Base-by-base conservation (phyloP, 1,284 basidiomycete species). In the Bjerkandera adusta region DNA sequence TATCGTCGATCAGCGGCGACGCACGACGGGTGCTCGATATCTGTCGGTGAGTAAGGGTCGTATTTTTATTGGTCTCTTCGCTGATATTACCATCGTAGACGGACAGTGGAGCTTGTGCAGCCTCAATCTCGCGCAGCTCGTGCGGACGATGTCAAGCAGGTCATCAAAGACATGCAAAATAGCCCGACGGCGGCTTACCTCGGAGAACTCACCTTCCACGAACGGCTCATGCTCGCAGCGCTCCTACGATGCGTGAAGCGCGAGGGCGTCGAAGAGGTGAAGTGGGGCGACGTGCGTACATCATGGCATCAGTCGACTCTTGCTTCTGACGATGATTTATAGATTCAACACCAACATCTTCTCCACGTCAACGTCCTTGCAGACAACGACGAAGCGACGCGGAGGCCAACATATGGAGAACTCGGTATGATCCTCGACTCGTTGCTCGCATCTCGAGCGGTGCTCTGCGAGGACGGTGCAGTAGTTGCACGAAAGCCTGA, bases 21-120 rank as follows among this genome's bases (percentile, higher is more conserved):
- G 97, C 97, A 1, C 75, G 97, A 36, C 77, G 95, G 26, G 92
- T 96, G 26, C 73, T 99, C 47, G 97, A 99, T 64, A 89, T 97
- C 22, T 97, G 94, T 70, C 76, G 92, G 79, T 85, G 51, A 42
- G 66, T 56, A 7, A 45, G 21, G 18, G 25, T 5, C 12, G 12
- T 43, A 27, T 22, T 20, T 22, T 21, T 27, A 26, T 22, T 24
- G 21, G 11, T n/a, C n/a, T 30, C 25, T 22, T 42, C 29, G 38
- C 35, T 24, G n/a, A n/a, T n/a, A n/a, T n/a, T n/a, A n/a, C n/a
- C 24, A 47, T 27, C 48, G 15, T 51, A 89, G 91, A 56, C 85
- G 92, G 4, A 85, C 91, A 0, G 89, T 94, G 3, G 93, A 96
- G 61, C 76, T 90, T n/a, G 81, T 83, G 5, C 75, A 75, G 47